Evolutionary conservation across 805 yeast species (phyloP).

Genomic region (Spathaspora boniae): DNA sequence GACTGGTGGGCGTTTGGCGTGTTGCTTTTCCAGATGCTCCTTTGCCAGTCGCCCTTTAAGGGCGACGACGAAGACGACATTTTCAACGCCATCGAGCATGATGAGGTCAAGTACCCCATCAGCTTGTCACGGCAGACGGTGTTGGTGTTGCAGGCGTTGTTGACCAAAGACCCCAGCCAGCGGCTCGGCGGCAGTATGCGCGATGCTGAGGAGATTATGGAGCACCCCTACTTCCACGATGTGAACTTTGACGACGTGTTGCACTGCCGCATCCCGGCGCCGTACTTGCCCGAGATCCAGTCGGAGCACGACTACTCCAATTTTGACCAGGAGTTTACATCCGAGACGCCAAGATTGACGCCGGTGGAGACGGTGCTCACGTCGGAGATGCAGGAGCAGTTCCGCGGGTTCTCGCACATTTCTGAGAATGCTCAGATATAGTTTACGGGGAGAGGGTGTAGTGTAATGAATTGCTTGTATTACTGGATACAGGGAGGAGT

Average conservation of each 20-base stretch:
- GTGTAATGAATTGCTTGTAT: neutral
- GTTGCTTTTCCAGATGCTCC: conserved; percentile 88
- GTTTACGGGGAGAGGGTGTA: neutral
- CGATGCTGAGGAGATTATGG: conserved; percentile 94
- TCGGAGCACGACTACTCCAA: conserved; percentile 89
- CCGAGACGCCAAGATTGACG: conserved; percentile 90
- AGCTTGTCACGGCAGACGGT: conserved; percentile 98
- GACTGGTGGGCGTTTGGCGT: conserved; percentile 99
- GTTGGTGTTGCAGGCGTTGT: conserved; percentile 82
- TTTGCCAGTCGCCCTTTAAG: conserved; percentile 94
- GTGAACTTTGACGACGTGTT: conserved; percentile 86
- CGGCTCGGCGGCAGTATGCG: conserved; percentile 85
- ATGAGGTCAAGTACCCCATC: conserved; percentile 94
- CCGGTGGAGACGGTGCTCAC: conserved; percentile 89
- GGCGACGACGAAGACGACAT: conserved; percentile 98
- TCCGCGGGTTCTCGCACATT: conserved; percentile 93
- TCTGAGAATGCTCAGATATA: conserved; percentile 52
- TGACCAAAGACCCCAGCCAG: conserved; percentile 81
- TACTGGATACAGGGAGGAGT: no score
- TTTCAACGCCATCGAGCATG: conserved; percentile 92
- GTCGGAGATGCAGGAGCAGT: conserved; percentile 89
- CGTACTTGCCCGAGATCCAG: conserved; percentile 82
- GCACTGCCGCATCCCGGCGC: conserved; percentile 71
- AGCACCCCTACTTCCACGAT: conserved; percentile 88
- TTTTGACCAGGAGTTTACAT: conserved; percentile 92